phyloP scores from a whole-genome alignment of 768 basidiomycete species.

The Calvatia gigantea region DNA sequence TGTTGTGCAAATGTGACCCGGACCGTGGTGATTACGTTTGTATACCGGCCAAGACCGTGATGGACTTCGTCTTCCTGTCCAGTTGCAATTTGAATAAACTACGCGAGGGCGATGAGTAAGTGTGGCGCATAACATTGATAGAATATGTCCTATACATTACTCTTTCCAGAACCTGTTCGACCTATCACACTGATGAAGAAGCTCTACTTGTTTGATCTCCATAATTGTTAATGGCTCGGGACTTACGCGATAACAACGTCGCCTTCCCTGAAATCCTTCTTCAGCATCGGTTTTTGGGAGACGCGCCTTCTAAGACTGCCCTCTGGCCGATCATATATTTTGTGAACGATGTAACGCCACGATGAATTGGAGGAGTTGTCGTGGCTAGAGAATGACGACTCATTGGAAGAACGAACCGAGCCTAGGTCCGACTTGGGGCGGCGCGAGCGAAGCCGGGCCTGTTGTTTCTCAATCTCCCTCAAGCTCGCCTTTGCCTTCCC shows the following conservation, averaged over 20 bases:
- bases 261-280: no score
- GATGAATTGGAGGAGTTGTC: background rate
- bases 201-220: background rate
- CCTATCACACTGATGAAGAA: conserved; percentile 1
- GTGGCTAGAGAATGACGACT: background rate
- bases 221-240: background rate
- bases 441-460: background rate
- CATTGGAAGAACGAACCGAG: background rate
- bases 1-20: background rate
- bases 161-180: conserved; percentile 9
- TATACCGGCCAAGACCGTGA: background rate
- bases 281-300: no score
- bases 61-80: background rate
- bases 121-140: no score
- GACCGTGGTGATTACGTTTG: background rate
- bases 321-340: background rate
- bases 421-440: background rate
- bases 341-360: background rate
- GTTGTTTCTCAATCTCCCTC: background rate
- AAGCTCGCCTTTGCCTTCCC: background rate
- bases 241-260: background rate
- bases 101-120: background rate
- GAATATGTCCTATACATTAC: no score
- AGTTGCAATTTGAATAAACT: background rate
- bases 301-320: background rate